Evolutionary conservation across 2,329 filamentous ascomycete genomes (phyloP).

Genomic region (Diaporthe vexans): DNA sequence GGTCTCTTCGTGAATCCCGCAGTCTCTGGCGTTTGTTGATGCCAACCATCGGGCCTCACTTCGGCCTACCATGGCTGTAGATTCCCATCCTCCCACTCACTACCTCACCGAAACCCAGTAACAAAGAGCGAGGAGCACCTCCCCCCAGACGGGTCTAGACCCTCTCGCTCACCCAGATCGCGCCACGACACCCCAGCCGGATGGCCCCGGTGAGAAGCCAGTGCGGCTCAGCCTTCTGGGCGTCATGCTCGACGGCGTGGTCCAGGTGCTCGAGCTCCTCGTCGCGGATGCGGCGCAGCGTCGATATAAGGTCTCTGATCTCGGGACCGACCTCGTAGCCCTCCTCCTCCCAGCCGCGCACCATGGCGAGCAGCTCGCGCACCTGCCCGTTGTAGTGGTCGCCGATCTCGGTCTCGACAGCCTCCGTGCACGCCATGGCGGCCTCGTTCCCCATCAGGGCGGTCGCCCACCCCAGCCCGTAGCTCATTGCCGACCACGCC

Average conservation of each 20-base stretch:
- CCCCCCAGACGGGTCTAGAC: slow-evolving; percentile 48
- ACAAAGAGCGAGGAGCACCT: neutral
- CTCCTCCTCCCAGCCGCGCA: slow-evolving; percentile 78
- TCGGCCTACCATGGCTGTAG: neutral
- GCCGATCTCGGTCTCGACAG: slow-evolving; percentile 98
- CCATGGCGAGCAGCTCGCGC: slow-evolving; percentile 83
- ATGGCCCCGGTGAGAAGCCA: slow-evolving; percentile 91
- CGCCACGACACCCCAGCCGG: slow-evolving; percentile 88
- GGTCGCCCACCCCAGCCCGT: slow-evolving; percentile 88
- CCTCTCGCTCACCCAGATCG: slow-evolving; percentile 91
- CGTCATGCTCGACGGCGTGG: slow-evolving; percentile 93
- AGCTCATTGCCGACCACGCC: slow-evolving; percentile 85
- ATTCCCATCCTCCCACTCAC: neutral
- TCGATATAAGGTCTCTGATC: slow-evolving; percentile 78
- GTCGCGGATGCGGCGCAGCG: slow-evolving; percentile 87
- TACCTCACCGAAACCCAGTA: neutral
- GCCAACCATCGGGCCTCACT: no score
- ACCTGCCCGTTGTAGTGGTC: slow-evolving; percentile 97
- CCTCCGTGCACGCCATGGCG: slow-evolving; percentile 98
- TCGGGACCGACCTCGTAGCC: slow-evolving; percentile 88
- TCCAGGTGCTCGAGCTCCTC: slow-evolving; percentile 98
- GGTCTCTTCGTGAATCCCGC: no score
- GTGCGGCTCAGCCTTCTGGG: slow-evolving; percentile 90
- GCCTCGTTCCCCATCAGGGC: slow-evolving; percentile 91
- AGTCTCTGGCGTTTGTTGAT: no score